Evolutionary conservation across 2,329 filamentous ascomycete species (phyloP), one percentile per base, ranked within the genome.

Genomic region (Lojkania enalia): DNA sequence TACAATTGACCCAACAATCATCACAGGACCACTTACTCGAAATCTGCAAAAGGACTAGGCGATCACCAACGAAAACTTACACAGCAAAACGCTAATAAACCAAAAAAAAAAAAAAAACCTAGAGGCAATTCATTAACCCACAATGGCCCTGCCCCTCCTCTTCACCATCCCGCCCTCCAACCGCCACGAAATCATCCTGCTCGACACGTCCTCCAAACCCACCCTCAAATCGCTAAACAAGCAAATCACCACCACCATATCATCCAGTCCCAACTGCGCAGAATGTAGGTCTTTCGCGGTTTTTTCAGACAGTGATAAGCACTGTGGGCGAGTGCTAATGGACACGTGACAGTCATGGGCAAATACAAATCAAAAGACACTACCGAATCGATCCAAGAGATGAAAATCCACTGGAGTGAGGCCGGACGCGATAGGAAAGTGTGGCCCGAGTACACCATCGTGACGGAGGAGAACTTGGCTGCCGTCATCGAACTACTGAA

Each of bases 381-480:
- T 0, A 47, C 52, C 13, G 63, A 64, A 36, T 49, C 49, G 14
- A 67, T 67, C 23, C 55, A 63, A 27, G 59, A 64, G 35, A 48
- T 67, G 21, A 51, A 48, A 14, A 52, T 69, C 4, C 66, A 66
- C 48, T 69, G 66, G 66, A 55, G 55, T 39, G 54, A 48, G 13
- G 52, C 51, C 35, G 55, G 45, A 6, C 49, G 63, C 12, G 66
- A 69, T 18, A 41, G 46, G 16, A 68, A 63, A 21, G 52, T 63
- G 2, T 69, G 64, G 64, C 66, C 64, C 2, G 63, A 69, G 40
- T 64, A 61, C 15, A 69, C 66, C 4, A 44, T 66, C 6, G 36
- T 69, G 36, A 67, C 63, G 15, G 61, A 67, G 9, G 55, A 57
- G 37, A 69, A 69, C 35, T 49, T 62, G 4, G 29, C 35, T 2